These are phyloP conservation scores for Tylopilus sp. DNA, from an alignment of 1,284 basidiomycete species.

Conservation along the genomic window DNA sequence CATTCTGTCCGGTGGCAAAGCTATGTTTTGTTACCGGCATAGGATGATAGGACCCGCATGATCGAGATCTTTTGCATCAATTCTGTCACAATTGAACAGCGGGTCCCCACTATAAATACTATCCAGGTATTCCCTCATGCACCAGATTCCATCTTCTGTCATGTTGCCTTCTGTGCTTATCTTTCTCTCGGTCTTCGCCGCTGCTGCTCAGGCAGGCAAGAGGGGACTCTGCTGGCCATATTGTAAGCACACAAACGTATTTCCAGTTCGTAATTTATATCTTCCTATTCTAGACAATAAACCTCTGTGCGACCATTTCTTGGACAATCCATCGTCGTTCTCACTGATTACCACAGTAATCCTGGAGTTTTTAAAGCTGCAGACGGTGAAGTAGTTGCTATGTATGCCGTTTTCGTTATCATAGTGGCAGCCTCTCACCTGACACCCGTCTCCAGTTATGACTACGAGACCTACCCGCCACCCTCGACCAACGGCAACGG, in stretches of 20 bases:
- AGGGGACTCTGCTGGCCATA: conserved; percentile 26
- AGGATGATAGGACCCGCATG: neutral
- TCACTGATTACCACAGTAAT: conserved; percentile 20
- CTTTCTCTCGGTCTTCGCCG: conserved; percentile 13
- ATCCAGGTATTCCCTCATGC: neutral
- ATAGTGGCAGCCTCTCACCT: neutral
- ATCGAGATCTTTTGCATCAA: neutral
- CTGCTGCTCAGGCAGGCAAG: conserved; percentile 21
- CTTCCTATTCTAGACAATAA: conserved; percentile 14
- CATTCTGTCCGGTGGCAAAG: neutral
- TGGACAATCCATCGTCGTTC: neutral
- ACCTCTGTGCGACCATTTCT: conserved; percentile 16
- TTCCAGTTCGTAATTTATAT: conserved; percentile 2
- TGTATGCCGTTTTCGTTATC: conserved; percentile 19
- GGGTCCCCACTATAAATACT: conserved; percentile 21
- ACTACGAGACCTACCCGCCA: conserved; percentile 37
- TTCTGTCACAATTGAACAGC: neutral
- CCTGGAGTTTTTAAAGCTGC: conserved; percentile 31
- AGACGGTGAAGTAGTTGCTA: conserved; percentile 34
- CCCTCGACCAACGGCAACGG: conserved; percentile 33
- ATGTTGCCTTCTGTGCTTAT: conserved; percentile 14
- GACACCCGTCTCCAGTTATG: conserved; percentile 26
- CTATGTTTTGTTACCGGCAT: neutral
- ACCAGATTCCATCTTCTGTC: neutral
- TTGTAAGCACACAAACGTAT: conserved; percentile 14